Conservation (phyloP, 176 grass and related monocot genomes). For the Oryza meyeriana region DNA sequence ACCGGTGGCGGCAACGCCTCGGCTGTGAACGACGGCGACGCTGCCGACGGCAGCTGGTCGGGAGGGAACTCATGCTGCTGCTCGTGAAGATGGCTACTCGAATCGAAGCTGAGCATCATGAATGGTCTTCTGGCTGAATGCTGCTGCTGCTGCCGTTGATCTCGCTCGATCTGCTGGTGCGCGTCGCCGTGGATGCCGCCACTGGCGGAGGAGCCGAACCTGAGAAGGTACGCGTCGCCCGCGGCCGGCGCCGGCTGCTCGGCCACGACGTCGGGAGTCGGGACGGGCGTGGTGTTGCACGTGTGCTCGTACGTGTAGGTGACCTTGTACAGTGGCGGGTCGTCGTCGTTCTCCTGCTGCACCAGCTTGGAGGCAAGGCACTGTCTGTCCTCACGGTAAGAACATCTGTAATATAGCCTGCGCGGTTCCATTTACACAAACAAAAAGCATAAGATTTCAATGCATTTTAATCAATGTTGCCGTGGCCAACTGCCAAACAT, state of each 20-base stretch:
- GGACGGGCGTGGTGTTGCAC: slow-evolving; percentile 42
- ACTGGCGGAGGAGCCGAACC: slow-evolving; percentile 21
- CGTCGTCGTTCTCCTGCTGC: slow-evolving; percentile 47
- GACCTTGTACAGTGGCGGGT: slow-evolving; percentile 49
- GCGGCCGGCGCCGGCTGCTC: slow-evolving; percentile 1
- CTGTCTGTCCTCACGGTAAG: slow-evolving; percentile 50
- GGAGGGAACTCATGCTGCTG: slow-evolving; percentile 18
- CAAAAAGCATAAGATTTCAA: not conserved
- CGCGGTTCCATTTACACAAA: not conserved
- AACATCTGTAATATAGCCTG: slow-evolving; percentile 68
- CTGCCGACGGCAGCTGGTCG: slow-evolving; percentile 6
- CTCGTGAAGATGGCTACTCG: not conserved
- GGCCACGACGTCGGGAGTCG: slow-evolving; percentile 34
- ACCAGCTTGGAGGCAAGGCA: slow-evolving; percentile 65
- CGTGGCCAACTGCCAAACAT: too few species aligned
- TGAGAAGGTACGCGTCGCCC: slow-evolving; percentile 26
- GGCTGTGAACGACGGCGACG: not conserved
- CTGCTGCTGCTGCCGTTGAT: not conserved
- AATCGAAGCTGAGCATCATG: slow-evolving; percentile 47
- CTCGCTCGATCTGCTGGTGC: not conserved
- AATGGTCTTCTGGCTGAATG: not conserved
- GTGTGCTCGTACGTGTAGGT: slow-evolving; percentile 64
- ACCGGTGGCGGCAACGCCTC: not conserved
- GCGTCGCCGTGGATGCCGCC: not conserved
- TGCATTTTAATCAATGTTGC: not conserved